Evolutionary conservation across 768 basidiomycete genomes (phyloP).

Genomic region (Dendrothele bispora): DNA sequence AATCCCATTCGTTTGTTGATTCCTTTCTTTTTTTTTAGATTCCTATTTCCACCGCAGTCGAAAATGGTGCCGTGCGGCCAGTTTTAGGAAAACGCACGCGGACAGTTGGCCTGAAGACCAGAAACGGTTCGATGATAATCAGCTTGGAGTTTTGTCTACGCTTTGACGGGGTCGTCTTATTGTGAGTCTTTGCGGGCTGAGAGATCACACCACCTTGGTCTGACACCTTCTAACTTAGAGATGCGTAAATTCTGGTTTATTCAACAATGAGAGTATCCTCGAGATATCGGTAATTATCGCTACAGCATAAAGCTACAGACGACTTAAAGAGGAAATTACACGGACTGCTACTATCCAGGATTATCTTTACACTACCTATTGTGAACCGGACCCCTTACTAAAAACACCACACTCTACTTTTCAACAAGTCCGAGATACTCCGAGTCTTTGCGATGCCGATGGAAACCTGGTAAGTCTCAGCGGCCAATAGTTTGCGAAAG

Average conservation of each 20-base stretch:
- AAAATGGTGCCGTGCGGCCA: constrained; percentile 76
- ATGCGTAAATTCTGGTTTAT: constrained; percentile 12
- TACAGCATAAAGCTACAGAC: too few relatives aligned
- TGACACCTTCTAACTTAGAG: background rate
- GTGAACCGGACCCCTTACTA: too few relatives aligned
- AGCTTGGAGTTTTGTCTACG: constrained; percentile 79
- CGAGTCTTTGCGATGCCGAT: constrained; percentile 60
- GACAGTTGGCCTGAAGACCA: constrained; percentile 92
- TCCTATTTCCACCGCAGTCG: constrained; percentile 85
- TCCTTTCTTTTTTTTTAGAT: constrained; percentile 39
- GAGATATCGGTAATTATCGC: too few relatives aligned
- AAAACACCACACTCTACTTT: too few relatives aligned
- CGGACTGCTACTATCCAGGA: too few relatives aligned
- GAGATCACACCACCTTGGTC: too few relatives aligned
- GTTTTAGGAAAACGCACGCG: constrained; percentile 80
- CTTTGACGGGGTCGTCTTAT: constrained; percentile 84
- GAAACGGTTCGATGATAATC: constrained; percentile 83
- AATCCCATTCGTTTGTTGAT: too few relatives aligned
- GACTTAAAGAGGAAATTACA: too few relatives aligned
- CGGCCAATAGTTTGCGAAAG: too few relatives aligned
- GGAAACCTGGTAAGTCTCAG: constrained; percentile 65
- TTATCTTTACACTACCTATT: too few relatives aligned
- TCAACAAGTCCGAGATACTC: constrained; percentile 59
- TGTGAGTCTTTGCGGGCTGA: constrained; percentile 59
- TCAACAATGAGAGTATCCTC: too few relatives aligned